Conservation (phyloP, 805 yeast species). For the Wickerhamiella azyma region DNA sequence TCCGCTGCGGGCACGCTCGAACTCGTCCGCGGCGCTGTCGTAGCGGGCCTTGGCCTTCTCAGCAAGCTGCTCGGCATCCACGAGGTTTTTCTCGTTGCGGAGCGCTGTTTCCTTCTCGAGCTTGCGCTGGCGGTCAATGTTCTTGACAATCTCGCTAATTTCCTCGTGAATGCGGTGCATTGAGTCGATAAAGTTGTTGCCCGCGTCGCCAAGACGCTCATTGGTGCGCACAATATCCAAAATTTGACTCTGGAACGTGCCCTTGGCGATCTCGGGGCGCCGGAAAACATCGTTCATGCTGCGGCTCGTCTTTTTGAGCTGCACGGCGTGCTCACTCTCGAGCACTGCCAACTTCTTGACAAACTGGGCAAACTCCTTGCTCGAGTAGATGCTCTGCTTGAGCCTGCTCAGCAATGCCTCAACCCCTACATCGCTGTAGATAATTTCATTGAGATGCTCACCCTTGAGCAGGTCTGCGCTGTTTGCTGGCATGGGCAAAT, state of each 20-base stretch:
- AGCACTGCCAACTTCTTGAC: constrained; percentile 62
- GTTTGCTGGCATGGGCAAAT: constrained; percentile 15
- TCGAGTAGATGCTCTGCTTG: constrained; percentile 65
- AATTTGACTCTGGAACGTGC: constrained; percentile 52
- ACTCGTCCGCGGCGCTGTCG: constrained; percentile 67
- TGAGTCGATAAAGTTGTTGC: constrained; percentile 63
- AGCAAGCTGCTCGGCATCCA: constrained; percentile 68
- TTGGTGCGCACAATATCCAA: constrained; percentile 63
- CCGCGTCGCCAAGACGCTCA: constrained; percentile 60
- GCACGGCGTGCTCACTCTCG: constrained; percentile 67
- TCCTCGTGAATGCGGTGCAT: constrained; percentile 80
- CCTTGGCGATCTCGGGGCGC: constrained; percentile 38
- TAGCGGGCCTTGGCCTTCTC: constrained; percentile 79
- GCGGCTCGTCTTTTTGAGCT: constrained; percentile 55
- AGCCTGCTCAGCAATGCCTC: constrained; percentile 58
- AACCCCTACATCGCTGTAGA: constrained; percentile 39
- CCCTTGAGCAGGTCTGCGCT: constrained; percentile 24
- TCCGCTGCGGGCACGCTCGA: constrained; percentile 63
- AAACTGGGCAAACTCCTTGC: constrained; percentile 74
- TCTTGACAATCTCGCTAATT: constrained; percentile 50
- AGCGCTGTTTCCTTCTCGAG: constrained; percentile 66
- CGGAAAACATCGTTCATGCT: constrained; percentile 39
- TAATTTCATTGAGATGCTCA: constrained; percentile 24
- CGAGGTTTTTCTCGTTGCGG: constrained; percentile 69
- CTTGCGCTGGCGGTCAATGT: constrained; percentile 64